Percentiles rank a stretch among this genome's conserved stretches.
These are phyloP conservation scores for Floccularia luteovirens DNA, from an alignment of 768 basidiomycete genomes.

Conservation along the genomic window DNA sequence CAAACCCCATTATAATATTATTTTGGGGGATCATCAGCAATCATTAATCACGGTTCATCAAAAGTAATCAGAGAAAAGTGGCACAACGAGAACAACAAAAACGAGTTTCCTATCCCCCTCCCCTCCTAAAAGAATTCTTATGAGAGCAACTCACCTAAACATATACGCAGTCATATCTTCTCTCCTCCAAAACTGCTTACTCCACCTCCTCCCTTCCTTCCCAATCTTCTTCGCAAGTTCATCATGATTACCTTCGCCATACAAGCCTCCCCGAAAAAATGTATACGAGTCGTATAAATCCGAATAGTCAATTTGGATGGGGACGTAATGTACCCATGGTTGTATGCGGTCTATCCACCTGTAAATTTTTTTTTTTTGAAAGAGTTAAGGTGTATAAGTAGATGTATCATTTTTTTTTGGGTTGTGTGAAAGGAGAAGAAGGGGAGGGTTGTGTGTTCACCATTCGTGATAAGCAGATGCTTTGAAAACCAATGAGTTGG, in stretches of 20 bases:
- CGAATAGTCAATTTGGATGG: conserved; percentile 48
- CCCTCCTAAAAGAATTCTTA: too few relatives aligned
- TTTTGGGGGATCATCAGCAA: not conserved
- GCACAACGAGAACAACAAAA: too few relatives aligned
- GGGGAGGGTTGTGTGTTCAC: conserved; percentile 19
- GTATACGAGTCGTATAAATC: conserved; percentile 59
- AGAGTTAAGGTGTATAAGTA: not conserved
- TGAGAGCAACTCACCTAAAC: conserved; percentile 40
- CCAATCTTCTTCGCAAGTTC: conserved; percentile 47
- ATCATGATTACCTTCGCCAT: conserved; percentile 47
- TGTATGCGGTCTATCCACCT: conserved; percentile 48
- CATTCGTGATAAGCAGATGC: conserved; percentile 65
- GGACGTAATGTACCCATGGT: conserved; percentile 69
- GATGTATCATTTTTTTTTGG: too few relatives aligned
- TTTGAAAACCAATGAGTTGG: conserved; percentile 57
- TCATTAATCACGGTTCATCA: too few relatives aligned
- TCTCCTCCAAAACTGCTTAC: conserved; percentile 38
- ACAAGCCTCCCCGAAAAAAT: conserved; percentile 55
- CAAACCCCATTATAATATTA: not conserved
- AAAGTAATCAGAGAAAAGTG: too few relatives aligned
- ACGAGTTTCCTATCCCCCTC: too few relatives aligned
- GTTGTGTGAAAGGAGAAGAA: not conserved
- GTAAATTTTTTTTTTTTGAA: not conserved
- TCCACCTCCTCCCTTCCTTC: conserved; percentile 42
- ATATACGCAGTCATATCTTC: conserved; percentile 48